phyloP scores from a whole-genome alignment of 2,329 filamentous ascomycete species.

The Epichloe amarillans region DNA sequence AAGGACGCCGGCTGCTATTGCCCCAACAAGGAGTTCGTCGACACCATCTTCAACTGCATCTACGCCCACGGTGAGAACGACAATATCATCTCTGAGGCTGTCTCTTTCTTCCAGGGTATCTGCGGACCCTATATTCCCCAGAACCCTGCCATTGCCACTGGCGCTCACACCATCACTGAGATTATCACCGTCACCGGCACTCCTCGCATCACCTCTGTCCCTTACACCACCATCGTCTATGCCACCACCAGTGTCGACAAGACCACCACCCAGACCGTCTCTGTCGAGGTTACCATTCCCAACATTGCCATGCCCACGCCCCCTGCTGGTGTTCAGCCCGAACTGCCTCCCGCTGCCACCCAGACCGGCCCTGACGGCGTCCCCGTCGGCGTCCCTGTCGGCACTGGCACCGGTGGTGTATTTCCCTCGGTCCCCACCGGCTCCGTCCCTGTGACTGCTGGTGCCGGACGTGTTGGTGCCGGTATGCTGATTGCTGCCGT shows the following conservation, averaged over 20 bases:
- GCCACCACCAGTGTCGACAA: conserved; percentile 33
- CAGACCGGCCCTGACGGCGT: neutral
- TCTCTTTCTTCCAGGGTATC: conserved; percentile 82
- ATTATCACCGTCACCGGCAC: conserved; percentile 42
- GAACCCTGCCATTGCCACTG: conserved; percentile 80
- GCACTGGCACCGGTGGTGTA: conserved; percentile 21
- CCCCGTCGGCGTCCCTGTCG: conserved; percentile 9
- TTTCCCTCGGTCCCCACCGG: conserved; percentile 20
- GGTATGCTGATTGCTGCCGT: conserved; percentile 32
- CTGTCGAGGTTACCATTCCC: conserved; percentile 39
- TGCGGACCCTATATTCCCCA: conserved; percentile 60
- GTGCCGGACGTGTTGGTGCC: conserved; percentile 25
- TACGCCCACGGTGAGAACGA: conserved; percentile 58
- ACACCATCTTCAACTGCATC: conserved; percentile 70
- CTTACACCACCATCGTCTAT: conserved; percentile 38
- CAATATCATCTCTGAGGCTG: conserved; percentile 53
- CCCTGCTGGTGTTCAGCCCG: conserved; percentile 9
- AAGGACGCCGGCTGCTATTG: conserved; percentile 78
- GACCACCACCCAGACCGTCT: conserved; percentile 33
- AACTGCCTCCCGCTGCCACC: conserved; percentile 7
- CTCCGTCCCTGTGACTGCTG: conserved; percentile 24
- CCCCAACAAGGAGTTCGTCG: conserved; percentile 61
- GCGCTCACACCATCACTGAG: conserved; percentile 50
- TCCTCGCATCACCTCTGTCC: conserved; percentile 35
- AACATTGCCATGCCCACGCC: conserved; percentile 35